A percentile compares a stretch with the other conserved stretches of the same genome.
phyloP scores from a whole-genome alignment of 257 asterid genomes.

The Apocynum venetum region DNA sequence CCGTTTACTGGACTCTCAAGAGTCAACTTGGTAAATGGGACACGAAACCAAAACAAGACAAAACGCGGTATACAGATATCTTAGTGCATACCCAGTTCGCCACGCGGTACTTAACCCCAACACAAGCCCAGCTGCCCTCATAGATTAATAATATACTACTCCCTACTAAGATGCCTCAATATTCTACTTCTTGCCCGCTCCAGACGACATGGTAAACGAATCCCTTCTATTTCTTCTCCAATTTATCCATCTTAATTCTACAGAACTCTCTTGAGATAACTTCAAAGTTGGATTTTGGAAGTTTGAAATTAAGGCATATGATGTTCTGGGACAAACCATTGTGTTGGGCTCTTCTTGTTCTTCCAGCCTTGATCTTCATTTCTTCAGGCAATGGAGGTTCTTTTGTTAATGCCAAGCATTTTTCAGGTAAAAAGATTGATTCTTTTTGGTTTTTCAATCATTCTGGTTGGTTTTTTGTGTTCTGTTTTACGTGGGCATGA shows the following conservation, averaged over 20 bases:
- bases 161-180: not conserved
- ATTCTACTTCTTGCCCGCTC: not conserved
- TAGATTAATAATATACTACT: not conserved
- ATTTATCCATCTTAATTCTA: not conserved
- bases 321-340: not conserved
- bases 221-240: not conserved
- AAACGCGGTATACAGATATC: slow-evolving; percentile 12
- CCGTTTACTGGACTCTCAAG: not conserved
- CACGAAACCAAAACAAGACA: not conserved
- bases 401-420: not conserved
- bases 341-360: slow-evolving; percentile 2
- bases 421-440: slow-evolving; percentile 13
- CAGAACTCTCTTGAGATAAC: not conserved
- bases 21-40: not conserved
- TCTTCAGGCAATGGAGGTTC: slow-evolving; percentile 4
- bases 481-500: not conserved
- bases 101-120: not conserved
- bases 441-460: not conserved
- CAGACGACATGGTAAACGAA: not conserved
- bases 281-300: not conserved
- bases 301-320: not conserved
- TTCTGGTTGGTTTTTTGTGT: not conserved
- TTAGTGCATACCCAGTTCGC: not conserved
- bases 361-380: not conserved
- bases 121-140: not conserved